Evolutionary conservation across 352 stramenopile genomes (phyloP), one percentile per base, ranked within the genome.

Genomic region (Phytophthora agathidicida): DNA sequence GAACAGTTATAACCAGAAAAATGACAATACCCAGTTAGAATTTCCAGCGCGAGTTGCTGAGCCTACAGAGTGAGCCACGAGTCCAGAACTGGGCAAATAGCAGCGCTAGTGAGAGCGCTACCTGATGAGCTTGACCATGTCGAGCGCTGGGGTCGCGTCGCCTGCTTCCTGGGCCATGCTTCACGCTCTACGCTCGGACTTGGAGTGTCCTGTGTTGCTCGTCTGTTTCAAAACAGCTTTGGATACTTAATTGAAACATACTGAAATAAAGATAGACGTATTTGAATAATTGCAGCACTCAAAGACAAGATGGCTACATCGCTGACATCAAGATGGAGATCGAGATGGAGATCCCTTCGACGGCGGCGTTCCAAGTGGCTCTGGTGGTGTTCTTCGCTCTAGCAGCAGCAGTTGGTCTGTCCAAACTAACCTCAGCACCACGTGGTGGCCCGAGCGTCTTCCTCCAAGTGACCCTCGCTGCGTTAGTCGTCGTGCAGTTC

Each of bases 101-200:
- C 9, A 46, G 30, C n/a, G 11, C 5, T 9, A 52, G 8, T 20
- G 13, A 37, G 10, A 35, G 17, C 24, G 22, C 13, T 60, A 93
- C 83, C 83, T 93, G 62, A 93, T 78, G 43, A 93, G 77, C 66
- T 93, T 93, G 39, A 93, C 68, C 83, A 93, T 93, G 44, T 93
- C 83, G 26, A 77, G 63, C 39, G 64, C 47, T 13, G 67, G 44
- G 9, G 68, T 43, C 20, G 39, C 44, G 32, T 86, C 78, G 19
- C 49, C 65, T 33, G 42, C 68, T 65, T 89, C 75, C 23, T 89
- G 64, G 14, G 76, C 72, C 83, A 90, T 89, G 6, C 19, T 74
- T 33, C 17, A n/a, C 41, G 16, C 9, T 10, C 14, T 37, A 23
- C 26, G 16, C n/a, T 60, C 32, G 30, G 20, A 1, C 33, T 26